Base-by-base conservation (phyloP, 2,329 filamentous ascomycete species). In the Exserohilum rostratum region DNA sequence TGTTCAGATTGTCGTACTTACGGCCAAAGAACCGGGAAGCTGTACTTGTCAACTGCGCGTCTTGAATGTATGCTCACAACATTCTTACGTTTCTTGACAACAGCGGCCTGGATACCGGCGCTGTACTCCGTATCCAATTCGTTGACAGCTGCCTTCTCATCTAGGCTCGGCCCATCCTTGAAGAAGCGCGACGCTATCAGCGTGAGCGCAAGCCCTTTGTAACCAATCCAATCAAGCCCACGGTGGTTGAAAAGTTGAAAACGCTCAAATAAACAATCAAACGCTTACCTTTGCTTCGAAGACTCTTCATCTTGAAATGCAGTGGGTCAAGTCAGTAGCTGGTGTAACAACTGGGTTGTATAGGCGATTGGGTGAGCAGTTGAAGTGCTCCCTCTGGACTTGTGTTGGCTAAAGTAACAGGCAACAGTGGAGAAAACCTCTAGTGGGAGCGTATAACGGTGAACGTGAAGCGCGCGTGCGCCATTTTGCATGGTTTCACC, bases 111-210 rank as follows among this genome's bases (percentile, higher is more conserved):
- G 6, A 64, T 68, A 7, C 64, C 64, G 15, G 64, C 64, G 20
- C 60, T 46, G 9, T 64, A 65, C 9, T 53, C 48, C 10, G 29
- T 20, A 13, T 53, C 53, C 3, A 34, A 34, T 13, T 43, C 47
- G 6, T 47, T 25, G 27, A 49, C 57, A 2, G 64, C 63, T 5
- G 45, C 47, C 31, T 55, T 59, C 44, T 65, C 62, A 20, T 69
- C 60, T n/a, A 54, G 52, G 42, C 39, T 59, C 5, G 57, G 57
- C 18, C 44, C 42, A n/a, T 61, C 53, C 33, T 53, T 57, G 50
- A 68, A 68, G 49, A 65, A 61, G n/a, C 53, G 61, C 30, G 64
- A 69, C 15, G 62, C 66, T 68, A 27, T 22, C 10, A 12, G 13
- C 27, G 27, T 57, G 20, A 58, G 40, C 27, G 17, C 17, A 12